Evolutionary conservation across 495 filamentous ascomycete species (phyloP).

Genomic region (Daldinia loculata): DNA sequence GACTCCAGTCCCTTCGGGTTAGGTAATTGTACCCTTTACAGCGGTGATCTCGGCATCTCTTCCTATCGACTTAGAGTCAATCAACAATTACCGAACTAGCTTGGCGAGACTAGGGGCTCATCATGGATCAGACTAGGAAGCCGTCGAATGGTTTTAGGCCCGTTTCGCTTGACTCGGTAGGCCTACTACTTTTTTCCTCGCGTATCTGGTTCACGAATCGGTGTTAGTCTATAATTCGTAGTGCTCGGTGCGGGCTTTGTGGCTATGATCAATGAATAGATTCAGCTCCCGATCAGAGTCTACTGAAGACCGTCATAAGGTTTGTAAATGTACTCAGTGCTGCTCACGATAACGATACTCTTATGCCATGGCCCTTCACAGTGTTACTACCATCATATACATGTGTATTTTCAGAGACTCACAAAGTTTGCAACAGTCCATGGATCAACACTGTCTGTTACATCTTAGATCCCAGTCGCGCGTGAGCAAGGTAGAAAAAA

Average conservation of each 20-base stretch:
- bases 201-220: slow-evolving; percentile 30
- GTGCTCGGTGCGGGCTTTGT: background rate
- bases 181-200: slow-evolving; percentile 11
- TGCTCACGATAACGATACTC: slow-evolving; percentile 17
- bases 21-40: slow-evolving; percentile 11
- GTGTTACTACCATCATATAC: slow-evolving; percentile 12
- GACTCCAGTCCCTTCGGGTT: background rate
- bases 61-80: slow-evolving; percentile 16
- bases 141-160: slow-evolving; percentile 24
- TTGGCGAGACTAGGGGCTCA: slow-evolving; percentile 39
- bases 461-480: slow-evolving; percentile 41
- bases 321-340: background rate
- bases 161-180: slow-evolving; percentile 35
- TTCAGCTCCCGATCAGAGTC: background rate
- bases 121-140: slow-evolving; percentile 28
- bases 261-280: slow-evolving; percentile 8
- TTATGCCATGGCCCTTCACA: slow-evolving; percentile 13
- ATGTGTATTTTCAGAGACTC: slow-evolving; percentile 10
- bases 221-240: slow-evolving; percentile 5
- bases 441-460: slow-evolving; percentile 38
- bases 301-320: background rate
- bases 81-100: slow-evolving; percentile 35
- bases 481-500: slow-evolving; percentile 24
- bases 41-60: slow-evolving; percentile 33
- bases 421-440: slow-evolving; percentile 26